These are phyloP conservation scores for Gynandropsis gynandra DNA, from an alignment of 345 rosid species.

Conservation along the genomic window DNA sequence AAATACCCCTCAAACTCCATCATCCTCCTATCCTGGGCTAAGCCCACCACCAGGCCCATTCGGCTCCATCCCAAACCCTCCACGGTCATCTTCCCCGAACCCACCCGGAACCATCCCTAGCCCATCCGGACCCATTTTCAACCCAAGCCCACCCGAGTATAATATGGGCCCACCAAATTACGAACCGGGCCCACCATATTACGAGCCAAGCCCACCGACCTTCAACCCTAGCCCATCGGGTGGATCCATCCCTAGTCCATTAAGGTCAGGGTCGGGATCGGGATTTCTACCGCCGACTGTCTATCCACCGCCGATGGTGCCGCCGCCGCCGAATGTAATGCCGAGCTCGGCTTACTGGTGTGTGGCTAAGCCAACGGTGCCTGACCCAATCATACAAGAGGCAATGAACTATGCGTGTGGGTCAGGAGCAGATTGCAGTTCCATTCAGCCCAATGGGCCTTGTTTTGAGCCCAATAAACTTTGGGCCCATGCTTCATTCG, in stretches of 20 bases:
- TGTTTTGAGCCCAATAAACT: slow-evolving; percentile 73
- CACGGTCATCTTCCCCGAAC: slow-evolving; percentile 9
- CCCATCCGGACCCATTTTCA: slow-evolving; percentile 29
- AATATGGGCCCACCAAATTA: slow-evolving; percentile 35
- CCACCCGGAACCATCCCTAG: slow-evolving; percentile 25
- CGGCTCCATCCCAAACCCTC: slow-evolving; percentile 20
- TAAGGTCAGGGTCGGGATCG: too few relatives aligned
- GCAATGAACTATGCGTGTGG: slow-evolving; percentile 95
- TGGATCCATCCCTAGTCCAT: slow-evolving; percentile 39
- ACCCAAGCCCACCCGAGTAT: slow-evolving; percentile 27
- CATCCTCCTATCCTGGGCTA: slow-evolving; percentile 27
- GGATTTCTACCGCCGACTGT: slow-evolving; percentile 63
- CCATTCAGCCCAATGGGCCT: slow-evolving; percentile 54
- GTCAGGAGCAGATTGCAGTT: slow-evolving; percentile 77
- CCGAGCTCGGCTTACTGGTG: slow-evolving; percentile 68
- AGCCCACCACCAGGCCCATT: slow-evolving; percentile 46
- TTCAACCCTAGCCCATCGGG: slow-evolving; percentile 31
- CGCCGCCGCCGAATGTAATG: slow-evolving; percentile 40
- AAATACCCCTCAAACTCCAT: slow-evolving; percentile 39
- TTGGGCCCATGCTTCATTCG: slow-evolving; percentile 81
- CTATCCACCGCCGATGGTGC: slow-evolving; percentile 66
- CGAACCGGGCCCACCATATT: slow-evolving; percentile 29
- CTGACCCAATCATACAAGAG: slow-evolving; percentile 86
- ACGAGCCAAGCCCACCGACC: slow-evolving; percentile 27
- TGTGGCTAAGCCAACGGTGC: slow-evolving; percentile 89